Evolutionary conservation across 257 asterid genomes (phyloP).

Genomic region (Gentiana dahurica): DNA sequence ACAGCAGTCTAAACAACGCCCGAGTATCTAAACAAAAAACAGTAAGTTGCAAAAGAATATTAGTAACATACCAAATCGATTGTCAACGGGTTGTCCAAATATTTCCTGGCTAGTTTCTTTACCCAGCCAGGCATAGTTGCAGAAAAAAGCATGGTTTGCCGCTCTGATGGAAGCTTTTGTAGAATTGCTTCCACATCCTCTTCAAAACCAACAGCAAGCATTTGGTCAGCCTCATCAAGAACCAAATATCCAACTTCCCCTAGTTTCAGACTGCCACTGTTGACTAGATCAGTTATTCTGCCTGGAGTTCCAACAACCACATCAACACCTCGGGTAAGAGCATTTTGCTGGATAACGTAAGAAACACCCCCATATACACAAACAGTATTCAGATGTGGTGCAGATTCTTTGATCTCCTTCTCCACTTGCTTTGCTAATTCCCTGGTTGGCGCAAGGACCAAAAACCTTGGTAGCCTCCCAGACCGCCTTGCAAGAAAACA

Average conservation of each 20-base stretch:
- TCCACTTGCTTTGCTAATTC: constrained; percentile 98
- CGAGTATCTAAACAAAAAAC: background rate
- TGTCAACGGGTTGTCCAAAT: constrained; percentile 70
- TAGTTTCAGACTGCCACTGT: constrained; percentile 51
- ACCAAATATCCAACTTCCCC: constrained; percentile 87
- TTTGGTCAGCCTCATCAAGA: constrained; percentile 97
- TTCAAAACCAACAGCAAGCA: constrained; percentile 99
- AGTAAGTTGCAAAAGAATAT: constrained; percentile 3
- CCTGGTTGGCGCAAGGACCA: constrained; percentile 98
- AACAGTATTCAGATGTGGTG: constrained; percentile 62
- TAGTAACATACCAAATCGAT: constrained; percentile 61
- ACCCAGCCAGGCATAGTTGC: constrained; percentile 99
- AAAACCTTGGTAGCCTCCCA: constrained; percentile 64
- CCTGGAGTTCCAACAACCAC: constrained; percentile 99
- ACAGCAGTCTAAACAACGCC: background rate
- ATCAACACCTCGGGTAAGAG: constrained; percentile 88
- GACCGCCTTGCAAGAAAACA: constrained; percentile 34
- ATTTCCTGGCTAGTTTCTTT: constrained; percentile 70
- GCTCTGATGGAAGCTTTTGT: constrained; percentile 55
- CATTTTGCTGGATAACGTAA: constrained; percentile 51
- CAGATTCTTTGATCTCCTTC: constrained; percentile 78
- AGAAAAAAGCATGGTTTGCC: constrained; percentile 99
- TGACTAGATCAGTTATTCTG: constrained; percentile 80
- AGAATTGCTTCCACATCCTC: constrained; percentile 83
- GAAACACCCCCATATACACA: constrained; percentile 92